These are phyloP conservation scores for Aspergillus clavatus DNA, from an alignment of 2,329 filamentous ascomycete genomes.

Conservation along the genomic window DNA sequence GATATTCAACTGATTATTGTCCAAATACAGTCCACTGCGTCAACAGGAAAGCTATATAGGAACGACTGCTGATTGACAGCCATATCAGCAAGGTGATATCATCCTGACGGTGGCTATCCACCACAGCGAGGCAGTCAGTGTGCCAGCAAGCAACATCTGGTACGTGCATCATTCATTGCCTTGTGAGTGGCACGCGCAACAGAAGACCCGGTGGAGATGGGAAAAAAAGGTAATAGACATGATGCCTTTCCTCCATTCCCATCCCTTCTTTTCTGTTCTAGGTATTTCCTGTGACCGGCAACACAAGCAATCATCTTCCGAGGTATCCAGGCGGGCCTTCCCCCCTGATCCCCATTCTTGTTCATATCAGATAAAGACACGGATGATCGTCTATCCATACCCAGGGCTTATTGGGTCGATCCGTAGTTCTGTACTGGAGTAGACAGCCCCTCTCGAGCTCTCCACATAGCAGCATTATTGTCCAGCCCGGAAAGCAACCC, in stretches of 20 bases:
- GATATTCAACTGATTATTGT: not conserved
- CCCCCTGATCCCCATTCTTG: not conserved
- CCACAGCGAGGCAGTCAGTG: not conserved
- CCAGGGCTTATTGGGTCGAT: not conserved
- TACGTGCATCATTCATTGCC: not conserved
- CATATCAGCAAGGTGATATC: slow-evolving; percentile 23
- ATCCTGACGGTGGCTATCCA: slow-evolving; percentile 24
- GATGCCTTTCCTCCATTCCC: no score
- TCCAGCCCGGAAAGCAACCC: not conserved
- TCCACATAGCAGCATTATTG: not conserved
- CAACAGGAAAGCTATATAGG: slow-evolving; percentile 22
- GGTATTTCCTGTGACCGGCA: no score
- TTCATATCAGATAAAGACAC: not conserved
- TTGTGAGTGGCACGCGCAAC: not conserved
- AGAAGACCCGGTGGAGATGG: not conserved
- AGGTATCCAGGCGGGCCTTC: not conserved
- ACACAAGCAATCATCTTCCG: not conserved
- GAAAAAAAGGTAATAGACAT: not conserved
- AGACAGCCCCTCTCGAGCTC: not conserved
- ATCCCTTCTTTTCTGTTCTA: no score
- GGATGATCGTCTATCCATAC: not conserved
- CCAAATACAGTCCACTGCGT: not conserved
- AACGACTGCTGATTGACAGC: not conserved
- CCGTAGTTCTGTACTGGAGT: no score
- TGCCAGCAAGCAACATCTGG: not conserved